A percentile compares a stretch with the other conserved stretches of the same genome.
These are phyloP conservation scores for Globisporangium apiculatum DNA, from an alignment of 352 stramenopile genomes.

Conservation along the genomic window DNA sequence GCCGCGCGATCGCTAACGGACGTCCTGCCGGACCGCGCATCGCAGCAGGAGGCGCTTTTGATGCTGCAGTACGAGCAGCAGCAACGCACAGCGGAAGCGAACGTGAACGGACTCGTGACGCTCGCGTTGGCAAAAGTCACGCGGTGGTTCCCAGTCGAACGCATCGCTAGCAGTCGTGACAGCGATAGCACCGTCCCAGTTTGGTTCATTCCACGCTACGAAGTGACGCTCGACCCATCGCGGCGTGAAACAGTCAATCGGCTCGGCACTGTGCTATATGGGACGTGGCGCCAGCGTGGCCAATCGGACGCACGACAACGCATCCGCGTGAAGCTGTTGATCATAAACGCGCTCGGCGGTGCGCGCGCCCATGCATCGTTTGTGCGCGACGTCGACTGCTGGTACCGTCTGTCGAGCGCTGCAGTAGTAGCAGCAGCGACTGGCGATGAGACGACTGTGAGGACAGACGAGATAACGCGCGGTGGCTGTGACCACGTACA, in stretches of 20 bases:
- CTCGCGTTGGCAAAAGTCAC: not conserved
- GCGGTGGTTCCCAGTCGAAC: not conserved
- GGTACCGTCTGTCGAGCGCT: conserved; percentile 7
- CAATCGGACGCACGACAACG: not conserved
- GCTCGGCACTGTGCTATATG: conserved; percentile 1
- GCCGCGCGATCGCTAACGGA: not conserved
- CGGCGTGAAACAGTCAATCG: not conserved
- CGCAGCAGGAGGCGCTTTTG: not conserved
- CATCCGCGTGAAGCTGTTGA: not conserved
- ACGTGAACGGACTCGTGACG: not conserved
- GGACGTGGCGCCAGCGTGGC: not conserved
- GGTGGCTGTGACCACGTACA: conserved; percentile 31
- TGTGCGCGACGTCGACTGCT: conserved; percentile 31
- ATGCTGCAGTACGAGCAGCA: not conserved
- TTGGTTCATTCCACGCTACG: conserved; percentile 8
- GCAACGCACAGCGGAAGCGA: not conserved
- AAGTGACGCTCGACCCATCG: not conserved
- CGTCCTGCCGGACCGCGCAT: not conserved
- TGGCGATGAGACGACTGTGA: not conserved
- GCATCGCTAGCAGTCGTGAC: not conserved
- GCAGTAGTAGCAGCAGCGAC: not conserved
- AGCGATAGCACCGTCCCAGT: not conserved
- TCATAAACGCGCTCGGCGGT: not conserved
- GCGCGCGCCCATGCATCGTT: conserved; percentile 14
- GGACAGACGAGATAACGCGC: too few relatives aligned